These are phyloP conservation scores for Sanghuangporus weigelae DNA, from an alignment of 1,284 basidiomycete genomes.

Conservation along the genomic window DNA sequence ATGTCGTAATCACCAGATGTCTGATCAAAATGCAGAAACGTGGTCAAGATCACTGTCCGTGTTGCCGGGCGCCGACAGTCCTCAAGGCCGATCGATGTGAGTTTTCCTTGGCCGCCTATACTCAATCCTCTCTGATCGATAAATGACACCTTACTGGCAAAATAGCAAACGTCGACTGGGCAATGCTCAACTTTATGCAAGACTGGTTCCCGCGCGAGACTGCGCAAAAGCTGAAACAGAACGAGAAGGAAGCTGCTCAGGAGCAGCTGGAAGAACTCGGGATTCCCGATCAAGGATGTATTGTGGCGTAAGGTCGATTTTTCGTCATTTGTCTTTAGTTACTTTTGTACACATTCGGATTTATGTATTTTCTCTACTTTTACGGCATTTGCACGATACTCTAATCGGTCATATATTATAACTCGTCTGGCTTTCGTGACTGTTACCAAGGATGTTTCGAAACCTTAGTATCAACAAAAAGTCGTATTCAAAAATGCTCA, in stretches of 20 bases:
- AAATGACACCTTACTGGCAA: background rate
- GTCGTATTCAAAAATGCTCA: background rate
- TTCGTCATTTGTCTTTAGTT: background rate
- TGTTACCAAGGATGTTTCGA: background rate
- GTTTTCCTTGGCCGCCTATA: constrained; percentile 26
- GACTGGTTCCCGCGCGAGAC: constrained; percentile 92
- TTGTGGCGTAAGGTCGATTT: constrained; percentile 17
- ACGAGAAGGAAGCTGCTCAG: constrained; percentile 69
- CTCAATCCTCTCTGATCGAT: background rate
- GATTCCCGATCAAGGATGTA: constrained; percentile 34
- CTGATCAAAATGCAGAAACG: constrained; percentile 93
- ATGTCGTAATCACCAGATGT: constrained; percentile 43
- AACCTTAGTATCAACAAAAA: background rate
- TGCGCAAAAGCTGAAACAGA: constrained; percentile 69
- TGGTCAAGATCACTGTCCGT: constrained; percentile 76
- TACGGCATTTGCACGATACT: background rate
- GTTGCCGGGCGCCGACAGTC: constrained; percentile 79
- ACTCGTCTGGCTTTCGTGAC: background rate
- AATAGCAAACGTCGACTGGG: constrained; percentile 77
- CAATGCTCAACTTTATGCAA: constrained; percentile 80
- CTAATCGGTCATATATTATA: background rate
- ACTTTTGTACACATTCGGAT: background rate
- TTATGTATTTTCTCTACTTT: background rate
- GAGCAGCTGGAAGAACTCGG: constrained; percentile 71
- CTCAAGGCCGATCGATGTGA: constrained; percentile 69